These are phyloP conservation scores for Ustilago curta DNA, from an alignment of 1,284 basidiomycete species.

Conservation along the genomic window DNA sequence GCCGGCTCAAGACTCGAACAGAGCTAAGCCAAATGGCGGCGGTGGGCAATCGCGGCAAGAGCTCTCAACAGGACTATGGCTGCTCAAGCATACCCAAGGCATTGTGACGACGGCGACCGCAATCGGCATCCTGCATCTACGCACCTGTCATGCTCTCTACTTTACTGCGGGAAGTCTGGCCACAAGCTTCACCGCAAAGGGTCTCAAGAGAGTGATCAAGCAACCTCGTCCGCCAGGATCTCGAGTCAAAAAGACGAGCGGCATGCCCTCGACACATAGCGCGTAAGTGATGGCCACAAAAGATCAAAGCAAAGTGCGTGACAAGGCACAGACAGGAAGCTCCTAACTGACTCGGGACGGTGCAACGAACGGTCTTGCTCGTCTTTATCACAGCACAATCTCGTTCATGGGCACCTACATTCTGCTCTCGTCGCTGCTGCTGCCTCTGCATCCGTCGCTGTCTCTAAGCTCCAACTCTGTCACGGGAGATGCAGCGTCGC, in stretches of 20 bases:
- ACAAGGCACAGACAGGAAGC: not conserved
- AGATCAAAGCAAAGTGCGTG: too few relatives aligned
- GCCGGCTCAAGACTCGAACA: slow-evolving; percentile 4
- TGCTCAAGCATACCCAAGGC: slow-evolving; percentile 52
- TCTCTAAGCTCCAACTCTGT: slow-evolving; percentile 2
- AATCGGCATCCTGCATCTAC: slow-evolving; percentile 48
- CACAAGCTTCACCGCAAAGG: slow-evolving; percentile 53
- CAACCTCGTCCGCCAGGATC: slow-evolving; percentile 52
- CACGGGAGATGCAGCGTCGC: not conserved
- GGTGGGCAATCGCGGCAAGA: slow-evolving; percentile 1
- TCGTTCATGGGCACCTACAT: slow-evolving; percentile 57
- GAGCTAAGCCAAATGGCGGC: not conserved
- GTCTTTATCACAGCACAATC: slow-evolving; percentile 31
- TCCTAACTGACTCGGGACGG: not conserved
- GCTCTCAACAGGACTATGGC: slow-evolving; percentile 47
- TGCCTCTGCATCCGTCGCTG: slow-evolving; percentile 45
- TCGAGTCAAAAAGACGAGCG: slow-evolving; percentile 49
- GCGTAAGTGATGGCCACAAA: slow-evolving; percentile 26
- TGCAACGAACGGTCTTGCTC: not conserved
- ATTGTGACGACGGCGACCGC: slow-evolving; percentile 54
- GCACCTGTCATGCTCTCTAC: slow-evolving; percentile 44
- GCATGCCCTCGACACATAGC: slow-evolving; percentile 58
- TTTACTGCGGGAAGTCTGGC: slow-evolving; percentile 41
- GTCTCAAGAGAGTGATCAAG: slow-evolving; percentile 55
- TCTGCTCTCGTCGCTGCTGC: slow-evolving; percentile 30